Conservation (phyloP, 2,329 filamentous ascomycete species). For the Xylariaceae sp. region DNA sequence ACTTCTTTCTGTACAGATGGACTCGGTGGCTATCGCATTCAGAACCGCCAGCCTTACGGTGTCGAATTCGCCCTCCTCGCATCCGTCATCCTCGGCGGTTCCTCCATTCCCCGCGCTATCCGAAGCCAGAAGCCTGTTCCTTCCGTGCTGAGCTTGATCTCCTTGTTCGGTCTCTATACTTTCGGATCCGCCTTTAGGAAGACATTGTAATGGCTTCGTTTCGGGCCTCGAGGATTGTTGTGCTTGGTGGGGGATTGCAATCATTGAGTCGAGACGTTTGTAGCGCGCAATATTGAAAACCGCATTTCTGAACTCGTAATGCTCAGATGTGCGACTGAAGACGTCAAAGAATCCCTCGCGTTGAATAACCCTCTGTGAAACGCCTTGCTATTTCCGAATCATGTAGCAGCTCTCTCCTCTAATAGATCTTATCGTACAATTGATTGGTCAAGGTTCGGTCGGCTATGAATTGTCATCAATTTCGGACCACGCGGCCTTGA, state of each 20-base stretch:
- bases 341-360: no score
- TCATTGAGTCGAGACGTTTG: no score
- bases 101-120: constrained; percentile 81
- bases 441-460: not conserved
- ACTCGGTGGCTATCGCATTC: constrained; percentile 76
- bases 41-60: constrained; percentile 72
- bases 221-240: not conserved
- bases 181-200: constrained; percentile 68
- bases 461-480: constrained; percentile 64
- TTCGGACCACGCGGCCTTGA: constrained; percentile 75
- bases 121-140: constrained; percentile 82
- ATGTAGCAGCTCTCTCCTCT: constrained; percentile 3
- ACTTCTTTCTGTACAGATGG: constrained; percentile 56
- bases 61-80: constrained; percentile 86
- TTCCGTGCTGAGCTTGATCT: constrained; percentile 71
- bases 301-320: not conserved
- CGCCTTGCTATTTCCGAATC: constrained; percentile 13
- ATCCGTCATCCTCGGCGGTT: constrained; percentile 77
- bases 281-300: not conserved
- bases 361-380: constrained; percentile 12
- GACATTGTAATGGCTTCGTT: constrained; percentile 31
- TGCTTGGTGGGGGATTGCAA: not conserved
- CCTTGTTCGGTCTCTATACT: constrained; percentile 71
- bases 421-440: constrained; percentile 9
- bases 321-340: not conserved